Evolutionary conservation across 2,329 filamentous ascomycete species (phyloP), one percentile per base, ranked within the genome.

Genomic region (Thermothelomyces thermophilus): DNA sequence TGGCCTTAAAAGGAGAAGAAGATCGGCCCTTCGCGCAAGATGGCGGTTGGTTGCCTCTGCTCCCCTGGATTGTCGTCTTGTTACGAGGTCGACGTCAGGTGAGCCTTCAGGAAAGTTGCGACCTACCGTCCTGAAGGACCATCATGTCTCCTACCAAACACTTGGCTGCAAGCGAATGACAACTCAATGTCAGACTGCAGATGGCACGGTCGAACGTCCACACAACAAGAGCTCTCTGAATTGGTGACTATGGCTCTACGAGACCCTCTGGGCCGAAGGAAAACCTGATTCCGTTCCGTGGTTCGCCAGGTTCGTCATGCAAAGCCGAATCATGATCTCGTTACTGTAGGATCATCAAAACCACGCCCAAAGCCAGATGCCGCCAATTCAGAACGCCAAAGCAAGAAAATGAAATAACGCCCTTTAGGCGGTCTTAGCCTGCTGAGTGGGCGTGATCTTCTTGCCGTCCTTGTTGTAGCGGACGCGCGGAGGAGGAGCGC

Each of bases 391-490:
- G 53, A 60, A 55, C 56, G 56, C 53, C 55, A 51, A 55, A 46
- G 48, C 53, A 55, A 54, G 53, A 53, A 55, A 35, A 34, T 31
- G 10, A 19, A 40, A 22, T 13, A 26, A 47, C 22, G 39, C 37
- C 30, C 30, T n/a, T 54, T 59, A 60, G 40, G 58, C 55, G 46
- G 69, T 68, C 78, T 87, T 88, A 68, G 80, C 79, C 63, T 79
- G 77, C 76, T 89, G 84, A 70, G 86, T 86, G 63, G 91, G 90
- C 73, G 84, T 86, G 72, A 98, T 84, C 87, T 98, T 98, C 90
- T 98, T 98, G 82, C 90, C 91, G 71, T 98, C 93, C 86, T 97
- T 96, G 87, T 98, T 98, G 89, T 95, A 98, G 69, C 93, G 83
- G 68, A 98, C 90, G 72, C 93, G 84, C 70, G 93, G 93, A 65